Evolutionary conservation across 1,284 basidiomycete genomes (phyloP), one percentile per base, ranked within the genome.

Genomic region (Prillingera fragicola): DNA sequence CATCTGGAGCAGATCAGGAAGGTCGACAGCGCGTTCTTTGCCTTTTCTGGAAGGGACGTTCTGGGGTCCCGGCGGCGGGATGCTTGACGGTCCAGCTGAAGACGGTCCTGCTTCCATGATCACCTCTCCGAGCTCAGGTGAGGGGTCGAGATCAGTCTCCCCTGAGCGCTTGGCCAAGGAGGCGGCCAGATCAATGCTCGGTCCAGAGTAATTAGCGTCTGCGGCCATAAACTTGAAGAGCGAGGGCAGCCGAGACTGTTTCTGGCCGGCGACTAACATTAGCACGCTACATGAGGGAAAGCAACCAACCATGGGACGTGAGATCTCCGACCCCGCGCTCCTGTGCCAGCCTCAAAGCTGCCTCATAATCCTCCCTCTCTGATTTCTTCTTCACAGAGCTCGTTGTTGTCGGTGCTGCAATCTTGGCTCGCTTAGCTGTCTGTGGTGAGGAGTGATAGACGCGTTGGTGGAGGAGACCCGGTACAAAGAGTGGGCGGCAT

Each of bases 1-100:
- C 31, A 8, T 25, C 14, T 10, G 38, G 37, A 37, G 41, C 26
- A 4, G 28, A 14, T 25, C 42, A 23, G 10, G 36, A 34, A 13
- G 29, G 29, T 43, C 43, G 8, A 36, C 24, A 5, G 56, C 57
- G 13, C 36, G 45, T 45, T 60, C 60, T 29, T 62, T 62, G 31
- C 60, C 60, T 24, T 61, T 59, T 13, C 47, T n/a, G 8, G 29
- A 31, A 1, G 29, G 29, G 18, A 15, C n/a, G n/a, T n/a, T n/a
- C n/a, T n/a, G n/a, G n/a, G n/a, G n/a, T n/a, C n/a, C n/a, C 22
- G 29, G 28, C 4, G 12, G 33, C 10, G 21, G 12, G 9, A 26
- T 15, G 13, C 23, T 18, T 37, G 32, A 10, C 27, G 27, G 15
- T 6, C 34, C 18, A 24, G 9, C 24, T 21, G 2, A 14, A 15